Base-by-base conservation (phyloP, 495 filamentous ascomycete genomes). In the Hyphodiscus hymeniophilus region DNA sequence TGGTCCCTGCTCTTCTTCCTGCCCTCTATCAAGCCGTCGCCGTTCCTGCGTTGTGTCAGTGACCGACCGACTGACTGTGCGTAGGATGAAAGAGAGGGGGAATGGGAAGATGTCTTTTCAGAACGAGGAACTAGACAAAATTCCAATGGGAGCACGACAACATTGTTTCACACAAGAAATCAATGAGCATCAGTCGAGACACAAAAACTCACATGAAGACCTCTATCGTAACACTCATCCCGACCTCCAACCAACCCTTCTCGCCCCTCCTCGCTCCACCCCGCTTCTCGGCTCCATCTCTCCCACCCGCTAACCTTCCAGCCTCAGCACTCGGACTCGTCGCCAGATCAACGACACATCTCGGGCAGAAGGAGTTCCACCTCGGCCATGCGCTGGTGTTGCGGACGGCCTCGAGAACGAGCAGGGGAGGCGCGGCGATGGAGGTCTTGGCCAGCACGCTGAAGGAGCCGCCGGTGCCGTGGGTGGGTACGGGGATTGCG, bases 331-430 rank as follows among this genome's bases (percentile, higher is more conserved):
- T 20, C 16, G 10, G 38, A 20, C 16, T 20, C 4, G 43, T 30
- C 8, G 10, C 39, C 10, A 33, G 31, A 12, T 24, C n/a, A 10
- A 54, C 38, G 21, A 8, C 18, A 13, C 30, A 38, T 15, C 34
- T 23, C 3, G 51, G 51, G 18, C 45, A 48, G 45, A 54, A 54
- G 6, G 38, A 47, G 26, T 54, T 54, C 51, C 51, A 54, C 32
- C 23, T 8, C 1, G 4, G 2, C 51, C 51, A 54, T 21, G 28
- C 43, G 8, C 10, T 32, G n/a, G 45, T 54, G 34, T 54, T 31
- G 20, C 45, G 20, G 15, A 54, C 26, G 3, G 45, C 36, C 3
- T 45, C 17, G 38, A 54, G 17, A 13, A 26, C 24, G 16, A 10
- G 23, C 18, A 13, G 8, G 0, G 44, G 44, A 8, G 44, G 11